phyloP scores from a whole-genome alignment of 108 stramenopile genomes.

The Asterionellopsis glacialis region DNA sequence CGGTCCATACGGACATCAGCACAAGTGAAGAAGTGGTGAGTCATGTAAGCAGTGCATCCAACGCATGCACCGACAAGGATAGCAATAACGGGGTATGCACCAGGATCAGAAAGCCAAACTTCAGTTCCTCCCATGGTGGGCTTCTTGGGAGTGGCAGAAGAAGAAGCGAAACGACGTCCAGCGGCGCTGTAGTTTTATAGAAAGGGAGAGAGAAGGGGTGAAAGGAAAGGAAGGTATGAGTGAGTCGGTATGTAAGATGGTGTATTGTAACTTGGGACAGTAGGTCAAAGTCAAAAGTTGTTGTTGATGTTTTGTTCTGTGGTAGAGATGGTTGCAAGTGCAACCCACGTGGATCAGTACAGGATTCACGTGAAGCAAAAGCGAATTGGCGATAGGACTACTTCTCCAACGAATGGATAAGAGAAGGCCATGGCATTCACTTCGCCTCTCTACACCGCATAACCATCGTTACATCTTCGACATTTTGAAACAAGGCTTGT shows the following conservation, averaged over 20 bases:
- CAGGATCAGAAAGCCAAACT: constrained; percentile 52
- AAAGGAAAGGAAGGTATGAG: background rate
- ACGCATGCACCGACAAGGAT: constrained; percentile 42
- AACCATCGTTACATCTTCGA: too few species aligned
- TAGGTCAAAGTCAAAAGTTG: too few species aligned
- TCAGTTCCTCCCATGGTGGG: background rate
- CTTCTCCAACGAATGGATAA: too few species aligned
- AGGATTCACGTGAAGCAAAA: too few species aligned
- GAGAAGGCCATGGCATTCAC: too few species aligned
- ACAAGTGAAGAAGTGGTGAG: constrained; percentile 14
- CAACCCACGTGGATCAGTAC: too few species aligned
- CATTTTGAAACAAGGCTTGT: too few species aligned
- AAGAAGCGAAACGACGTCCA: background rate
- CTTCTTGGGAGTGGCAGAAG: constrained; percentile 1
- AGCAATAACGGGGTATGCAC: constrained; percentile 70
- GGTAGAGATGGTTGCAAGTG: too few species aligned
- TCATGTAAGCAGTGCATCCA: constrained; percentile 31
- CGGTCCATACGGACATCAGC: constrained; percentile 55
- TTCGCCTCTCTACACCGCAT: too few species aligned
- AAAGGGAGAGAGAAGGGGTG: background rate
- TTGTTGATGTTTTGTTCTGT: too few species aligned
- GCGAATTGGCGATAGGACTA: too few species aligned
- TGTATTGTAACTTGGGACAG: too few species aligned
- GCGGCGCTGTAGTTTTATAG: background rate
- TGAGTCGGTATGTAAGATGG: background rate